Conservation (phyloP, 371 early-diverging fungal genomes). For the Mortierella sp. region DNA sequence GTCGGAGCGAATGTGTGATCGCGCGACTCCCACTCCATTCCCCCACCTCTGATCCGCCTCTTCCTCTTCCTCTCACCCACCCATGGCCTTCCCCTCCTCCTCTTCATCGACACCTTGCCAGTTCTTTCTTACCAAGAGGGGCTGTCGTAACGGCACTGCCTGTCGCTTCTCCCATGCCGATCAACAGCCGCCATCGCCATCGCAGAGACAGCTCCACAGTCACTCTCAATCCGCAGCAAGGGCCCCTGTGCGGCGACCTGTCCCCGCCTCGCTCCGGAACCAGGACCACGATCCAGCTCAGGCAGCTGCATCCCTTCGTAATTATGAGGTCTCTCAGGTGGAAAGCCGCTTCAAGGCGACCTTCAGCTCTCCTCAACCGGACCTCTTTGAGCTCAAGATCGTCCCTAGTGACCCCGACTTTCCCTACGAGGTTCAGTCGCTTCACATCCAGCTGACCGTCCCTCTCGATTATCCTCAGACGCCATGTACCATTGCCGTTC, state of each 20-base stretch:
- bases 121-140: conserved; percentile 35
- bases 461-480: conserved; percentile 59
- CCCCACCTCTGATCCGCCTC: too few species aligned
- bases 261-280: conserved; percentile 27
- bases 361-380: conserved; percentile 1
- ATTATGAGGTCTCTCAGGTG: conserved; percentile 43
- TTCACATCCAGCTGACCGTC: conserved; percentile 62
- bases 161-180: conserved; percentile 31
- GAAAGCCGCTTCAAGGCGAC: conserved; percentile 30
- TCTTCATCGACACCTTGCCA: conserved; percentile 12
- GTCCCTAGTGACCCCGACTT: conserved; percentile 80
- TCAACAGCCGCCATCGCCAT: neutral
- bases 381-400: conserved; percentile 58
- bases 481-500: conserved; percentile 59
- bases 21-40: too few species aligned
- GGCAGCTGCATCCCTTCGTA: conserved; percentile 12
- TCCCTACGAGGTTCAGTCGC: conserved; percentile 74
- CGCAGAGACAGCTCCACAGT: neutral
- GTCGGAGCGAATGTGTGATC: too few species aligned
- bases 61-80: neutral
- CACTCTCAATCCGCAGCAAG: neutral
- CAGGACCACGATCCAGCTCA: conserved; percentile 1
- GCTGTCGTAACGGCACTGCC: conserved; percentile 34
- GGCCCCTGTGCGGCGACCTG: conserved; percentile 35
- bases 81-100: neutral